Evolutionary conservation across 768 basidiomycete genomes (phyloP).

Genomic region (Podaxis sp.): DNA sequence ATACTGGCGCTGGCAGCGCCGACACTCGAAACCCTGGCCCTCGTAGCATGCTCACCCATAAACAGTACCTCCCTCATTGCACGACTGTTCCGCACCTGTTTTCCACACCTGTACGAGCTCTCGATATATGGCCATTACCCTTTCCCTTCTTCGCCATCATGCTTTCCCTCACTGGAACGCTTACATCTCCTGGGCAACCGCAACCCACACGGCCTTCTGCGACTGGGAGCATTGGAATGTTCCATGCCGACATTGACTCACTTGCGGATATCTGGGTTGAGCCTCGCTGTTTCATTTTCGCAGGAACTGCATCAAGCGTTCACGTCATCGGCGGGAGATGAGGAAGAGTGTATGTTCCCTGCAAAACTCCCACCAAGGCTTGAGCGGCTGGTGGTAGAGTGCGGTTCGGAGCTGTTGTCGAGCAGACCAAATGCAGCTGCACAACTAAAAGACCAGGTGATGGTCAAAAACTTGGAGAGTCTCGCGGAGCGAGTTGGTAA

Average conservation of each 20-base stretch:
- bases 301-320: constrained; percentile 35
- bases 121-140: constrained; percentile 47
- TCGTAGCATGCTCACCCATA: constrained; percentile 29
- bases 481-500: neutral
- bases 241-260: constrained; percentile 35
- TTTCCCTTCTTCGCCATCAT: constrained; percentile 31
- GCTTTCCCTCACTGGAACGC: constrained; percentile 32
- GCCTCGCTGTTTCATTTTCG: constrained; percentile 35
- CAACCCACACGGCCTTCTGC: constrained; percentile 44
- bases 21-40: constrained; percentile 35
- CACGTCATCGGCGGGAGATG: neutral
- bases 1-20: constrained; percentile 35
- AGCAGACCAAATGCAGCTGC: constrained; percentile 4
- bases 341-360: constrained; percentile 16
- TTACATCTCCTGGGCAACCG: constrained; percentile 47
- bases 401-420: constrained; percentile 19
- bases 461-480: constrained; percentile 24
- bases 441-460: constrained; percentile 22
- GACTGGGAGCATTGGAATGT: constrained; percentile 30
- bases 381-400: constrained; percentile 22
- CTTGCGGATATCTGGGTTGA: constrained; percentile 39
- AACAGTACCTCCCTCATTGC: constrained; percentile 36
- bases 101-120: constrained; percentile 37
- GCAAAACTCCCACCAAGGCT: constrained; percentile 23
- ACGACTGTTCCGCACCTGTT: constrained; percentile 35